Evolutionary conservation across 2,329 filamentous ascomycete genomes (phyloP).

Genomic region (Ophiostoma piceae): DNA sequence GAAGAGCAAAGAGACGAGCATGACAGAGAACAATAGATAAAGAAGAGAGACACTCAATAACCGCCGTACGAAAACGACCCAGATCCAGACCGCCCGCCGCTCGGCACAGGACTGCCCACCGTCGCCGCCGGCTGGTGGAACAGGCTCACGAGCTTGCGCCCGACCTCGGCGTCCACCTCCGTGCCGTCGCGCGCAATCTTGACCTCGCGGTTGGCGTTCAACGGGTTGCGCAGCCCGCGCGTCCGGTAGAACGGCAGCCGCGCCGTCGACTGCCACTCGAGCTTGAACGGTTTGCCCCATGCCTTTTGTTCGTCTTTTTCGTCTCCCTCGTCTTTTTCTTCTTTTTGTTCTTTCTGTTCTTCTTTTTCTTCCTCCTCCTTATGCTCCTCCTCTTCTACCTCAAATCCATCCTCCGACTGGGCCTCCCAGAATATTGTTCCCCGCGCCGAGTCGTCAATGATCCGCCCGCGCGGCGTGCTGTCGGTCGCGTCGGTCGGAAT

Average conservation of each 20-base stretch:
- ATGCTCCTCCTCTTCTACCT: too few species aligned
- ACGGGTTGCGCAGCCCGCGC: conserved; percentile 79
- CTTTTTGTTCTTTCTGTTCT: background rate
- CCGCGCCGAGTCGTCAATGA: conserved; percentile 88
- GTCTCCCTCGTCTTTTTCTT: background rate
- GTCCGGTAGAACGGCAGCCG: conserved; percentile 85
- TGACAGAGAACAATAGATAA: background rate
- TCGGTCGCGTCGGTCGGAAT: conserved; percentile 75
- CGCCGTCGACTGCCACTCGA: conserved; percentile 83
- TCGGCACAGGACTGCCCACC: background rate
- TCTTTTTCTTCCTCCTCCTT: background rate
- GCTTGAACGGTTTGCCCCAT: conserved; percentile 86
- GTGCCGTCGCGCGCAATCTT: conserved; percentile 95
- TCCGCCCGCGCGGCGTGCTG: conserved; percentile 71
- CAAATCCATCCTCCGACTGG: conserved; percentile 45
- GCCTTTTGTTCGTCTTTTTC: conserved; percentile 49
- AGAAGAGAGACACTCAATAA: background rate
- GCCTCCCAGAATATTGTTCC: conserved; percentile 97
- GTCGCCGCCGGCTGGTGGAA: conserved; percentile 58
- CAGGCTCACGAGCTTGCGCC: conserved; percentile 68
- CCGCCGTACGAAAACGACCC: background rate
- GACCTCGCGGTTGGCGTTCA: conserved; percentile 92
- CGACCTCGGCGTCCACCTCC: conserved; percentile 79
- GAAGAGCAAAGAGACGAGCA: background rate
- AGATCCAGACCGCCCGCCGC: background rate